Base-by-base conservation (phyloP, 768 basidiomycete genomes). In the Lactifluus subvellereus region DNA sequence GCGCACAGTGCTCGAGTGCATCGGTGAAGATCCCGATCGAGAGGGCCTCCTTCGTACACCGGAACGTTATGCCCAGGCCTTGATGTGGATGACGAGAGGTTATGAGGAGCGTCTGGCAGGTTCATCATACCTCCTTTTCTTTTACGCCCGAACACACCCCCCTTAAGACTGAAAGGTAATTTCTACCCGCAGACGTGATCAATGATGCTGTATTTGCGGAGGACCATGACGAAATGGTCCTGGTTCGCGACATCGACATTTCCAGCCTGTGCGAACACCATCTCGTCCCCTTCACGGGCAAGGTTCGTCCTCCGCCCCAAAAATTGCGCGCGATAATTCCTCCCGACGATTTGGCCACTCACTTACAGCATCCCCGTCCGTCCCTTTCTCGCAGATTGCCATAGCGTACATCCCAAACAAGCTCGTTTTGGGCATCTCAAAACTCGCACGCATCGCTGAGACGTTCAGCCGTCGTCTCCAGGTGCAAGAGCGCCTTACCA, bases 171-270 rank as follows among this genome's bases (percentile, higher is more conserved):
- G 50, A 59, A 52, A 58, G 22, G 50, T 32, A 53, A 49, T 50
- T 30, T 49, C 37, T 45, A 30, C 42, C 57, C 67, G 18, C 72
- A 94, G 97, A 99, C 73, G 95, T 98, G 70, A 97, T 98, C 67
- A 98, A 98, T 76, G 92, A 96, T 79, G 97, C 97, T 61, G 85
- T 99, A 43, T 99, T 99, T 72, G 88, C 93, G 49, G 97, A 99
- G 75, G 94, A 99, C 75, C 97, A 99, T 78, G 97, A 98, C 70
- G 97, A 99, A 75, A 96, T 99, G 94, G 97, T 99, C 47, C 84
- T 99, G 62, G 96, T 99, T 60, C 85, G 91, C 63, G 95, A 99
- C 73, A 98, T 99, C 70, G 92, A 97, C 72, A 87, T 99, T 62
- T 97, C 93, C 51, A 96, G 93, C 72, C 78, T 99, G 62, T 99